phyloP scores from a whole-genome alignment of 2,329 filamentous ascomycete species.

The Blastomyces gilchristii region DNA sequence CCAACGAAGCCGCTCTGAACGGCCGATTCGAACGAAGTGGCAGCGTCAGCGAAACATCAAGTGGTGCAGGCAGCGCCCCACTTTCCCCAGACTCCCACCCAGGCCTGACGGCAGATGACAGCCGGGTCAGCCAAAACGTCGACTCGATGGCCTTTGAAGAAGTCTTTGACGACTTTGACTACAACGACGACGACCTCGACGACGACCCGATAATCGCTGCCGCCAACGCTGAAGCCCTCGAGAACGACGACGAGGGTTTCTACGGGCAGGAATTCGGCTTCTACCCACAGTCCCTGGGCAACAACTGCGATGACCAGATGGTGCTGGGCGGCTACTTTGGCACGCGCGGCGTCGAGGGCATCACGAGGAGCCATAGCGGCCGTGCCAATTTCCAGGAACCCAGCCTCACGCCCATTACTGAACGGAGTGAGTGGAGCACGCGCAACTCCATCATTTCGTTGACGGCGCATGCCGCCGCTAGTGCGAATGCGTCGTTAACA shows the following conservation, averaged over 20 bases:
- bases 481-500: conserved; percentile 43
- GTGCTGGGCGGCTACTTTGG: conserved; percentile 85
- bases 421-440: conserved; percentile 90
- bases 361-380: conserved; percentile 60
- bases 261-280: conserved; percentile 97
- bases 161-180: conserved; percentile 40
- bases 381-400: conserved; percentile 69
- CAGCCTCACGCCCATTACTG: conserved; percentile 90
- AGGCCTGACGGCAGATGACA: conserved; percentile 42
- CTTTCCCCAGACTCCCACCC: conserved; percentile 33
- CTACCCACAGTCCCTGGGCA: conserved; percentile 53
- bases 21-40: conserved; percentile 61
- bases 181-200: conserved; percentile 57
- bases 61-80: conserved; percentile 27
- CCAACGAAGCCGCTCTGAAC: conserved; percentile 62
- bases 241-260: conserved; percentile 84
- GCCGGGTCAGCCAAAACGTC: conserved; percentile 39
- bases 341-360: conserved; percentile 53
- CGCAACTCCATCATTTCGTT: conserved; percentile 81
- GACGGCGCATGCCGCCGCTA: conserved; percentile 39
- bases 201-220: conserved; percentile 90
- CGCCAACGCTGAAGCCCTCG: conserved; percentile 85
- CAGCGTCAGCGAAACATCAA: conserved; percentile 35
- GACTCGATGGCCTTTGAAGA: conserved; percentile 30
- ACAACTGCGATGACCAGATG: conserved; percentile 46